Evolutionary conservation across 2,329 filamentous ascomycete species (phyloP), one percentile per base, ranked within the genome.

Genomic region (Fusarium solani-melongenae): DNA sequence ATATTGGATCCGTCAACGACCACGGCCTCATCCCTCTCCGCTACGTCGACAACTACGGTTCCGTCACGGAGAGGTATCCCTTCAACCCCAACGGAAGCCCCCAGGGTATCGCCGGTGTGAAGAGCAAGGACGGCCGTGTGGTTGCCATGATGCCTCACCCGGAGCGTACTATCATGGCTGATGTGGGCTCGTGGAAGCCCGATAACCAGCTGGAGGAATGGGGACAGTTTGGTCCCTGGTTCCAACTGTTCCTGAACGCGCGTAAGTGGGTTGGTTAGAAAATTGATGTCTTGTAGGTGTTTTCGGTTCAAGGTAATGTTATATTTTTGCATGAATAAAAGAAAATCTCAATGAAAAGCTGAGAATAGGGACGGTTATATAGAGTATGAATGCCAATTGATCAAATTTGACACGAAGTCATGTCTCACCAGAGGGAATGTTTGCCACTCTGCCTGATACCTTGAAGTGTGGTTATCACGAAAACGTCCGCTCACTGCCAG

Each of bases 101-200:
- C 1, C 87, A 89, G 71, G 95, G 94, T 79, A 93, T 98, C 73
- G 93, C 95, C 1, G 94, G 92, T 80, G 92, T 97, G 29, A 88
- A 92, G 76, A 95, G 90, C 77, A 88, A 86, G 49, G 92, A 97
- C 79, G 95, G 95, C 14, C 89, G 94, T 66, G 93, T 97, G 1
- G 83, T 98, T 75, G 94, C 94, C 8, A 90, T 98, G 85, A 98
- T 98, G 95, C 95, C 95, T 70, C 95, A 98, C 82, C 95, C 95
- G 1, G 95, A 98, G 85, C 90, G 95, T n/a, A 97, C 94, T 17
- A 91, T 97, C 67, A 85, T 97, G 85, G 91, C 90, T 66, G 93
- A 94, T 67, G 92, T 95, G 69, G 91, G 88, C 56, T 96, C 93
- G 81, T 98, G 92, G 82, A 85, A 92, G 70, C 93, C 94, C 9